These are phyloP conservation scores for Diaporthe longicolla DNA, from an alignment of 2,329 filamentous ascomycete genomes.

Conservation along the genomic window DNA sequence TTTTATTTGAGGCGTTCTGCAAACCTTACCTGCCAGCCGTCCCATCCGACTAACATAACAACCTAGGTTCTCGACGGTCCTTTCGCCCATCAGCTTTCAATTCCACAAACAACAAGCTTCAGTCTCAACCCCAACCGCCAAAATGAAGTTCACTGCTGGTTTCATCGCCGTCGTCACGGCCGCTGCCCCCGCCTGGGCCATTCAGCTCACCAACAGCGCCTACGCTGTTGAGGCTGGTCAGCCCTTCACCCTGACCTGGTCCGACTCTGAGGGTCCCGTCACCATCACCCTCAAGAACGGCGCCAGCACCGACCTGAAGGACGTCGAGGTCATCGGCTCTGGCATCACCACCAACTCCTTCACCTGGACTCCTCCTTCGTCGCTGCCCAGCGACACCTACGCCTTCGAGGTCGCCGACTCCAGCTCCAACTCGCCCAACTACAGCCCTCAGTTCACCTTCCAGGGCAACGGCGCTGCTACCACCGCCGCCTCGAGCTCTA, in stretches of 20 bases:
- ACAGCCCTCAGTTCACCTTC: conserved; percentile 57
- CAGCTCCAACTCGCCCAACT: conserved; percentile 56
- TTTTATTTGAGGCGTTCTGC: conserved; percentile 11
- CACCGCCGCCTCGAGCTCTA: conserved; percentile 43
- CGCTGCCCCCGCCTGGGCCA: conserved; percentile 48
- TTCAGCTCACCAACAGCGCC: conserved; percentile 51
- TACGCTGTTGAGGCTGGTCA: conserved; percentile 53
- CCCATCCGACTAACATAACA: conserved; percentile 11
- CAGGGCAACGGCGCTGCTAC: conserved; percentile 47
- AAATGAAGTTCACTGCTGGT: conserved; percentile 59
- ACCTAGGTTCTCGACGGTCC: conserved; percentile 5
- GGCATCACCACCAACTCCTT: conserved; percentile 52
- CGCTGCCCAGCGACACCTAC: conserved; percentile 57
- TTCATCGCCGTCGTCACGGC: conserved; percentile 54
- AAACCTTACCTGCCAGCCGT: background rate
- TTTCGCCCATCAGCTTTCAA: conserved; percentile 34
- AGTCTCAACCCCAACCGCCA: conserved; percentile 45
- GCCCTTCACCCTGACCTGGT: conserved; percentile 62
- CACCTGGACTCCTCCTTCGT: conserved; percentile 56
- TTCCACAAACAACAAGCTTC: conserved; percentile 37
- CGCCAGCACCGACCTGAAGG: conserved; percentile 51
- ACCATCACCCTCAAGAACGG: conserved; percentile 60
- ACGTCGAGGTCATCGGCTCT: conserved; percentile 52
- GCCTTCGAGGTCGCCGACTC: conserved; percentile 62
- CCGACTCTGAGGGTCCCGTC: conserved; percentile 56